Percentiles rank a stretch among this genome's conserved stretches.
Evolutionary conservation across 2,329 filamentous ascomycete species (phyloP).

Genomic region (Venturia asperata): DNA sequence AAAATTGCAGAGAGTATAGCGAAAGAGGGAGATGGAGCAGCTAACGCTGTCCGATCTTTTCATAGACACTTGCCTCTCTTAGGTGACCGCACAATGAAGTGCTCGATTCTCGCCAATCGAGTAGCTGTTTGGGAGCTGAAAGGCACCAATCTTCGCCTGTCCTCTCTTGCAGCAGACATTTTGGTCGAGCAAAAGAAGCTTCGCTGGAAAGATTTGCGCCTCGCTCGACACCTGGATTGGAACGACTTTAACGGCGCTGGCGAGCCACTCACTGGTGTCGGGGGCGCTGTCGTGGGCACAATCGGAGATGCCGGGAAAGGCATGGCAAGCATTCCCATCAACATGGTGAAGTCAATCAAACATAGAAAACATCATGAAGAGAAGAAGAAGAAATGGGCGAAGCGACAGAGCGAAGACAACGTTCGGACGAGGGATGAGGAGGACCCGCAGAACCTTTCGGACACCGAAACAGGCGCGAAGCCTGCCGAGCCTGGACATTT

Average conservation of each 20-base stretch:
- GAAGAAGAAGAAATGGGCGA: conserved; percentile 36
- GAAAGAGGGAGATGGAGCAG: conserved; percentile 59
- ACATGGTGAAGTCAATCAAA: conserved; percentile 51
- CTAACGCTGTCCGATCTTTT: conserved; percentile 62
- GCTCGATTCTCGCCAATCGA: conserved; percentile 56
- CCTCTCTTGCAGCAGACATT: conserved; percentile 58
- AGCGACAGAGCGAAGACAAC: conserved; percentile 25
- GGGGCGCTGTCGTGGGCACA: conserved; percentile 72
- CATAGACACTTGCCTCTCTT: conserved; percentile 51
- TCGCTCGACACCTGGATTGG: conserved; percentile 39
- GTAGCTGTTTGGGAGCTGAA: conserved; percentile 62
- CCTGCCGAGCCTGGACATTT: conserved; percentile 2
- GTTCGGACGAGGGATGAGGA: background rate
- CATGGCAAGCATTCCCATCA: conserved; percentile 56
- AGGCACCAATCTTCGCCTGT: conserved; percentile 52
- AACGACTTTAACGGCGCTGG: conserved; percentile 34
- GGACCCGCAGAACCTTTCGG: background rate
- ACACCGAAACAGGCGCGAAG: background rate
- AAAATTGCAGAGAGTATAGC: conserved; percentile 56
- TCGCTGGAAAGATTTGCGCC: conserved; percentile 55
- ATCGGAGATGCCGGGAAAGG: conserved; percentile 56
- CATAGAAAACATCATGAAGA: conserved; percentile 47
- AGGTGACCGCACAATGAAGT: conserved; percentile 48
- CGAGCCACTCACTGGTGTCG: conserved; percentile 44
- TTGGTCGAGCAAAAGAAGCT: conserved; percentile 55